These are phyloP conservation scores for Syzygium jambos DNA, from an alignment of 345 rosid genomes.

Conservation along the genomic window DNA sequence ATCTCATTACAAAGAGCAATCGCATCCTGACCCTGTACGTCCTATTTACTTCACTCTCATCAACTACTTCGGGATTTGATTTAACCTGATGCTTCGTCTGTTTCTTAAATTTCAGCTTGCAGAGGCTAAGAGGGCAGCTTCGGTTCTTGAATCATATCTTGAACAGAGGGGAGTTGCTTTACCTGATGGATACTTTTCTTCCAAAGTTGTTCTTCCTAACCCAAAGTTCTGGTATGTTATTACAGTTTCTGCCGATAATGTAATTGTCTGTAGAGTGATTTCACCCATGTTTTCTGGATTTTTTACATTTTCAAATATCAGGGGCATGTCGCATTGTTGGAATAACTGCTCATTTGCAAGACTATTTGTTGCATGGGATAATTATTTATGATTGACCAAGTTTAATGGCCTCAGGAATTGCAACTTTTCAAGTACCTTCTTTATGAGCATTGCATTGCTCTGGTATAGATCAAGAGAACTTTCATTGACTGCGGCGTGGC, in stretches of 20 bases:
- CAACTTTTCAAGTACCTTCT: neutral
- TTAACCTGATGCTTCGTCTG: neutral
- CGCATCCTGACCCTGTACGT: slow-evolving; percentile 69
- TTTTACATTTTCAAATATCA: neutral
- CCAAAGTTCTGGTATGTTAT: slow-evolving; percentile 67
- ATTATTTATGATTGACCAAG: neutral
- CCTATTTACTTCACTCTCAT: neutral
- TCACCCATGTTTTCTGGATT: neutral
- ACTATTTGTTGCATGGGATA: neutral
- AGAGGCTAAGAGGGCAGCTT: slow-evolving; percentile 49
- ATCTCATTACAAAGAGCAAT: slow-evolving; percentile 28
- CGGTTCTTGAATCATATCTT: slow-evolving; percentile 76
- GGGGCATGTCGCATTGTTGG: neutral
- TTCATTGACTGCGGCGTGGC: neutral
- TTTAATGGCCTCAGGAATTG: neutral
- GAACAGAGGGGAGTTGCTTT: slow-evolving; percentile 81
- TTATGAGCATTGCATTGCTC: neutral
- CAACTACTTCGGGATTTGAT: neutral
- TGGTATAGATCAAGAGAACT: neutral
- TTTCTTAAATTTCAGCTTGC: slow-evolving; percentile 36
- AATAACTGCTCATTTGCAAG: neutral
- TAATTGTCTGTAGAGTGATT: neutral
- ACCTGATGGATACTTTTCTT: slow-evolving; percentile 68
- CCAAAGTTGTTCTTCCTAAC: slow-evolving; percentile 82
- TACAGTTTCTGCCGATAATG: neutral